phyloP scores from a whole-genome alignment of 106 monocot genomes.

The Phalaenopsis equestris region DNA sequence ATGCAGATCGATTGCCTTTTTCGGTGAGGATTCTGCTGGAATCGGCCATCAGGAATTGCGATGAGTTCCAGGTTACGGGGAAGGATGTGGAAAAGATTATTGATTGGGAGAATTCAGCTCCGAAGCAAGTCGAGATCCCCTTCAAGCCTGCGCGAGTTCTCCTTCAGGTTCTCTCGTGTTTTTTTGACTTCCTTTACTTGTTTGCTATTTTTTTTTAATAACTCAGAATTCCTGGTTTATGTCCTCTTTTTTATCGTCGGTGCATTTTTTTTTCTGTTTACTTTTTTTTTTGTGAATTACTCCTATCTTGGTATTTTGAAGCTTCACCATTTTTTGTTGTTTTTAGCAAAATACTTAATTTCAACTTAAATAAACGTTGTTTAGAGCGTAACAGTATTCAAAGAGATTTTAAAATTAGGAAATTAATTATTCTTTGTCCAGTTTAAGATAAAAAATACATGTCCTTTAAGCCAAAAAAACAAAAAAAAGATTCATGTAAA shows the following conservation, averaged over 20 bases:
- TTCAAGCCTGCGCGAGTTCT: slow-evolving; percentile 95
- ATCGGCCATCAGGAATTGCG: slow-evolving; percentile 91
- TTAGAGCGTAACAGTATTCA: not conserved
- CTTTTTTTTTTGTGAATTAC: not conserved
- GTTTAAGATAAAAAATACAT: too few species aligned
- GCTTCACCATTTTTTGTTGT: not conserved
- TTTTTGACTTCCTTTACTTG: not conserved
- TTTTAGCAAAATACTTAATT: not conserved
- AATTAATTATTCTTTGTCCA: not conserved
- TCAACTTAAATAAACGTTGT: not conserved
- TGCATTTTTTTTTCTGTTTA: not conserved
- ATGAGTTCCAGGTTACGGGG: slow-evolving; percentile 75
- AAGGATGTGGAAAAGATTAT: slow-evolving; percentile 90
- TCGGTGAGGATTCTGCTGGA: slow-evolving; percentile 84
- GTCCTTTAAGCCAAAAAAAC: too few species aligned
- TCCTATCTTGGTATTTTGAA: not conserved
- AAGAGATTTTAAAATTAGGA: not conserved
- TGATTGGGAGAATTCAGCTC: slow-evolving; percentile 85
- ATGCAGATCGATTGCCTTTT: slow-evolving; percentile 77
- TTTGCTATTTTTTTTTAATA: not conserved
- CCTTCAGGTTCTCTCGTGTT: slow-evolving; percentile 51
- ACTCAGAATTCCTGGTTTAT: not conserved
- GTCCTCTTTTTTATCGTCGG: not conserved
- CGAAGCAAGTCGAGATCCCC: slow-evolving; percentile 88
- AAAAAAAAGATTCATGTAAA: not conserved